These are phyloP conservation scores for Penicillium pulvis DNA, from an alignment of 495 filamentous ascomycete species.

Conservation along the genomic window DNA sequence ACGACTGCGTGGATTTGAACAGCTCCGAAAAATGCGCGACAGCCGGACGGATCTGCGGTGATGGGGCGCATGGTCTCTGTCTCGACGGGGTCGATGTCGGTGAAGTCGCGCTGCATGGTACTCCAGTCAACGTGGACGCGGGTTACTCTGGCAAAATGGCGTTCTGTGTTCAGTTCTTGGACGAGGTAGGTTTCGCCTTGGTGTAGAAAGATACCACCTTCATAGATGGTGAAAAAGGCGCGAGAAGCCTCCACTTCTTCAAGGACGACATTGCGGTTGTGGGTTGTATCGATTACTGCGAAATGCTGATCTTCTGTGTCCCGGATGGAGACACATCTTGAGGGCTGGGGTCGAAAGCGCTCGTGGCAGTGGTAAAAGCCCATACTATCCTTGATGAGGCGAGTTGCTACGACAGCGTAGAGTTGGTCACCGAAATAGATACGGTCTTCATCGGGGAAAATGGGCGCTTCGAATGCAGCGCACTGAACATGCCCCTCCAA, in stretches of 20 bases:
- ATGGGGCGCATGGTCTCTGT: constrained; percentile 80
- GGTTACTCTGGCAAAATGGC: constrained; percentile 70
- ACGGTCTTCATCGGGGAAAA: constrained; percentile 72
- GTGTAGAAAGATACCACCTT: constrained; percentile 96
- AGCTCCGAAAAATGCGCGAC: constrained; percentile 76
- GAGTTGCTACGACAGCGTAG: constrained; percentile 67
- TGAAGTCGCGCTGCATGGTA: constrained; percentile 90
- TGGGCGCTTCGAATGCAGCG: constrained; percentile 93
- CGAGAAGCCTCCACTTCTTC: constrained; percentile 96
- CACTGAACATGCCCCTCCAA: constrained; percentile 95
- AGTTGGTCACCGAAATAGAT: constrained; percentile 81
- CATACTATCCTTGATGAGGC: constrained; percentile 69
- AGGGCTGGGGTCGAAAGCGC: constrained; percentile 83
- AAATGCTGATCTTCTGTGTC: constrained; percentile 93
- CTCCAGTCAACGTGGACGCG: constrained; percentile 95
- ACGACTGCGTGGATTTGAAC: constrained; percentile 84
- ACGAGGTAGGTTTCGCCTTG: constrained; percentile 92
- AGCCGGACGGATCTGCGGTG: constrained; percentile 36
- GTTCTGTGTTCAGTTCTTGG: constrained; percentile 80
- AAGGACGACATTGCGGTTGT: constrained; percentile 78
- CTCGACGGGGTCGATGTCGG: constrained; percentile 90
- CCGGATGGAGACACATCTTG: constrained; percentile 81
- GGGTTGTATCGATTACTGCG: constrained; percentile 86
- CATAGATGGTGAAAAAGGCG: constrained; percentile 94
- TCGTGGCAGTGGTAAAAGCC: constrained; percentile 91